These are phyloP conservation scores for Aspergillus sojae DNA, from an alignment of 2,329 filamentous ascomycete genomes.

Conservation along the genomic window DNA sequence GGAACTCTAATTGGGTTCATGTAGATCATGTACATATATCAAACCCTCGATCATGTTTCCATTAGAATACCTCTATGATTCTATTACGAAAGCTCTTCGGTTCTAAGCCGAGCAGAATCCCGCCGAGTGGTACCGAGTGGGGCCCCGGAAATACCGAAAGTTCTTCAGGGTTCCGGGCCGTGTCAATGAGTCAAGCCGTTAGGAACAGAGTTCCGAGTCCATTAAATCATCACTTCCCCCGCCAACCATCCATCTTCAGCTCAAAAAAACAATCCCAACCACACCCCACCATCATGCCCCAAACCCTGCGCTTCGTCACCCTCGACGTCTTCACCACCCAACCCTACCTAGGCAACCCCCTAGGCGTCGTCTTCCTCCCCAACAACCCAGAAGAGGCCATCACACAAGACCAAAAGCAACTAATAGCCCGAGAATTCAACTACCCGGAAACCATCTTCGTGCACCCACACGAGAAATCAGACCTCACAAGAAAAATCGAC, in stretches of 20 bases:
- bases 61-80: background rate
- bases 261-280: background rate
- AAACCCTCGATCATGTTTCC: background rate
- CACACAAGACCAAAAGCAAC: conserved; percentile 55
- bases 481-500: conserved; percentile 42
- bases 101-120: background rate
- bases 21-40: background rate
- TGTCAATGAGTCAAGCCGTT: background rate
- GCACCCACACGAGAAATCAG: conserved; percentile 28
- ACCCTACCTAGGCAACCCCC: conserved; percentile 53
- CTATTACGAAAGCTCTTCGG: too few species aligned
- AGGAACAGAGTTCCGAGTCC: too few species aligned
- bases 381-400: conserved; percentile 16
- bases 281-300: background rate
- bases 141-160: too few species aligned
- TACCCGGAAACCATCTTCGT: conserved; percentile 61
- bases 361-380: conserved; percentile 55
- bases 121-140: background rate
- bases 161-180: too few species aligned
- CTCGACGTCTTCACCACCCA: conserved; percentile 47
- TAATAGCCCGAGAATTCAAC: conserved; percentile 60
- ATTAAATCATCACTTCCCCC: background rate
- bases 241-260: background rate
- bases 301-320: background rate
- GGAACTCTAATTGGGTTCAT: background rate